Percentiles rank a stretch among this genome's conserved stretches.
These are phyloP conservation scores for Cladophialophora carrionii DNA, from an alignment of 2,329 filamentous ascomycete species.

Conservation along the genomic window DNA sequence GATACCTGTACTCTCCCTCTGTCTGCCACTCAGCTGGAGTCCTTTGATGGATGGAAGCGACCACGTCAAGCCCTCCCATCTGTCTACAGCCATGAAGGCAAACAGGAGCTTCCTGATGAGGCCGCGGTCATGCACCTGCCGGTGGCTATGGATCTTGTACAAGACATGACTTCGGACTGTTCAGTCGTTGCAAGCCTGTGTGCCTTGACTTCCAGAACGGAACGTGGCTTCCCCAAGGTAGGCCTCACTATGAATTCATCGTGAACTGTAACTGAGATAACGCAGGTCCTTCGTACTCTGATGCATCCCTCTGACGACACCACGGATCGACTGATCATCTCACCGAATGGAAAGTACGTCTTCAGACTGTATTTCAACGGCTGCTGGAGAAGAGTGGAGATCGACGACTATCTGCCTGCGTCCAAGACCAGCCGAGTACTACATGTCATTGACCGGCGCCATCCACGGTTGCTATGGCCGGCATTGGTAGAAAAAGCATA, in stretches of 20 bases:
- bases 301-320: conserved; percentile 74
- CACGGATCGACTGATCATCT: conserved; percentile 63
- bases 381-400: conserved; percentile 80
- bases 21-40: conserved; percentile 71
- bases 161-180: conserved; percentile 94
- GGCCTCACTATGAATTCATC: conserved; percentile 35
- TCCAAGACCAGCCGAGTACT: conserved; percentile 75
- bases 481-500: conserved; percentile 95
- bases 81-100: conserved; percentile 42
- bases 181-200: conserved; percentile 96
- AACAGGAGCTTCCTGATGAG: conserved; percentile 29
- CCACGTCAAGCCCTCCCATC: conserved; percentile 67
- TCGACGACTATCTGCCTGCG: conserved; percentile 84
- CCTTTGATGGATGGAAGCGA: conserved; percentile 83
- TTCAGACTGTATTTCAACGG: conserved; percentile 96
- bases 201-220: conserved; percentile 71
- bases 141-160: conserved; percentile 74
- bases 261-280: conserved; percentile 22
- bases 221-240: conserved; percentile 71
- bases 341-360: conserved; percentile 83
- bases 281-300: conserved; percentile 69
- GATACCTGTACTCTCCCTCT: conserved; percentile 72
- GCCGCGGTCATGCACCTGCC: conserved; percentile 62
- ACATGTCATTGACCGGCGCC: conserved; percentile 83
- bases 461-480: conserved; percentile 84